Evolutionary conservation across 2,329 filamentous ascomycete genomes (phyloP), one percentile per base, ranked within the genome.

Genomic region (Scytalidium lignicola): DNA sequence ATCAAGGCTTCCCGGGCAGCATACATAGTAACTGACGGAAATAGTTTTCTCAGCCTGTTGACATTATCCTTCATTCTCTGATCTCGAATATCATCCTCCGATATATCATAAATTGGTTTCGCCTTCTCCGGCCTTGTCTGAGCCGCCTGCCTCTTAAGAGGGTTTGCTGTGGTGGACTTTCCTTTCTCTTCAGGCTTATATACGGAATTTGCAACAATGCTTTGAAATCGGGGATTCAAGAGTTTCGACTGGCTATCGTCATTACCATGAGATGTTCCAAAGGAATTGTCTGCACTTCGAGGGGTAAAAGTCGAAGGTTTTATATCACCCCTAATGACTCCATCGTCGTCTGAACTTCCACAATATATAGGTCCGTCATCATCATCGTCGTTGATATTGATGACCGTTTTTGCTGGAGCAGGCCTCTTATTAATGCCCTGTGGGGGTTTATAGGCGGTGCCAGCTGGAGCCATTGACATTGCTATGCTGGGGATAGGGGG

Each of bases 381-480:
- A 46, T 81, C 78, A 5, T 75, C 79, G 41, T 78, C 76, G 49
- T 79, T 75, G 2, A 74, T 71, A n/a, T 68, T 66, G 49, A 76
- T 71, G 15, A 74, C 69, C 43, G 79, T 71, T 21, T 75, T 58
- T 47, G 42, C 65, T 59, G 41, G 75, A 70, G 19, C 67, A 15
- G 64, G 62, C 43, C 67, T 64, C 46, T 66, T 63, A 2, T 67
- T 58, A 43, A 69, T 61, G 32, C 66, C 66, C 28, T 57, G 56
- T 12, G 72, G 76, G 37, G 79, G 73, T 55, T 80, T 78, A 60
- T 87, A 92, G 9, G 75, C 67, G 0, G 90, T 95, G 6, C 90
- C 87, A 42, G 83, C 78, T 22, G 90, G 88, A 29, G 88, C 87
- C 73, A 95, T 86, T 39, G 42, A 28, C 12, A 40, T 48, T 48